Evolutionary conservation across 331 rosid genomes (phyloP).

Genomic region (Cydonia oblonga): DNA sequence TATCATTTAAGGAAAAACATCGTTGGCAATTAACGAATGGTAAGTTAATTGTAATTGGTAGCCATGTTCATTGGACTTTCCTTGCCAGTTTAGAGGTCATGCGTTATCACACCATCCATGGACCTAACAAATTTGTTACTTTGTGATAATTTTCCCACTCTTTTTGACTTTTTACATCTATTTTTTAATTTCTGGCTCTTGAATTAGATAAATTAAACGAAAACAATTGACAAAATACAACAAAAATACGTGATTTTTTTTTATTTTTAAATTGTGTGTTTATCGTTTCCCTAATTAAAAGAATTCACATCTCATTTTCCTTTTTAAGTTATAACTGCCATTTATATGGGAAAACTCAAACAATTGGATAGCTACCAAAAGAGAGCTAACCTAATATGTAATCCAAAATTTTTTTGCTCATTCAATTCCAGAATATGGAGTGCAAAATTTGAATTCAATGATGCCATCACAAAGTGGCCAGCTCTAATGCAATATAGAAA

Average conservation of each 20-base stretch:
- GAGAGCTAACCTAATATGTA: neutral
- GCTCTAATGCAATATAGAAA: neutral
- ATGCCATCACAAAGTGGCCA: neutral
- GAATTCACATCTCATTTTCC: neutral
- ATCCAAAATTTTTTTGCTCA: conserved; percentile 1
- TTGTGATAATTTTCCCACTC: neutral
- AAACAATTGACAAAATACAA: too few species aligned
- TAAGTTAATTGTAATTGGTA: neutral
- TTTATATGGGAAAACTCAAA: neutral
- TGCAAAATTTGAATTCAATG: neutral
- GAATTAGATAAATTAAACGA: too few species aligned
- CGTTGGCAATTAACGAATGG: neutral
- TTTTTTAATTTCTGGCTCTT: too few species aligned
- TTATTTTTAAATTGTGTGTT: too few species aligned
- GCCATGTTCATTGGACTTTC: neutral
- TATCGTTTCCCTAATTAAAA: neutral
- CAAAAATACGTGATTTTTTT: too few species aligned
- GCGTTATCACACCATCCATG: neutral
- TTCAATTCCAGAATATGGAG: conserved; percentile 5
- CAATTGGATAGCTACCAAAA: neutral
- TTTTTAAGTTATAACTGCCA: neutral
- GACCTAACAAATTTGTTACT: neutral
- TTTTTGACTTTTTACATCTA: too few species aligned
- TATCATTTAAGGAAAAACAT: neutral
- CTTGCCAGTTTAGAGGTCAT: neutral